Percentiles rank a stretch among this genome's conserved stretches.
phyloP scores from a whole-genome alignment of 2,329 filamentous ascomycete genomes.

The Chalaropsis ovoidea region DNA sequence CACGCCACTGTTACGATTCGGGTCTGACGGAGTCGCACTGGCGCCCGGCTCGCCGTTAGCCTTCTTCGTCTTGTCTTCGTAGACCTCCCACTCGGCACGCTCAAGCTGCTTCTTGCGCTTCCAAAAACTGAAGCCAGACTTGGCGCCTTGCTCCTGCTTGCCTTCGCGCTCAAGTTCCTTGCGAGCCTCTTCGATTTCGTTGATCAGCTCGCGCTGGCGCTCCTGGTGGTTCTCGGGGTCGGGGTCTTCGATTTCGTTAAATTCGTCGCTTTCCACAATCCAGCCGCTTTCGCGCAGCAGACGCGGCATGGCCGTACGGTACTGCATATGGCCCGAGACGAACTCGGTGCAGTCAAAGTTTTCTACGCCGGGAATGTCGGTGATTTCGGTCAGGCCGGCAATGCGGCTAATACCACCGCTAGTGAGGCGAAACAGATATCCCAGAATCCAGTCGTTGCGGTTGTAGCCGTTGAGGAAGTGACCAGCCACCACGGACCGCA shows the following conservation, averaged over 20 bases:
- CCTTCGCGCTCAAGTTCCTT: constrained; percentile 74
- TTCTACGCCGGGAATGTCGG: constrained; percentile 69
- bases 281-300: constrained; percentile 81
- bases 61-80: constrained; percentile 56
- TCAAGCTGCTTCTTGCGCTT: constrained; percentile 68
- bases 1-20: constrained; percentile 46
- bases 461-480: constrained; percentile 92
- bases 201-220: constrained; percentile 84
- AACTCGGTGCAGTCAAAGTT: constrained; percentile 79
- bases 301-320: constrained; percentile 82
- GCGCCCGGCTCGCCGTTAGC: constrained; percentile 28
- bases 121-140: constrained; percentile 61
- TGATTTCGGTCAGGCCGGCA: constrained; percentile 69
- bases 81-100: constrained; percentile 89
- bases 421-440: constrained; percentile 90
- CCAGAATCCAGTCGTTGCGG: constrained; percentile 92
- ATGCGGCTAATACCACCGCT: constrained; percentile 83
- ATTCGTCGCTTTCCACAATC: constrained; percentile 86
- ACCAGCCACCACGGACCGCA: constrained; percentile 76
- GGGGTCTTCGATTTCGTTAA: constrained; percentile 91
- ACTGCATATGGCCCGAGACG: constrained; percentile 92
- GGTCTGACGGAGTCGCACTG: constrained; percentile 39
- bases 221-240: constrained; percentile 87
- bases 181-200: constrained; percentile 89
- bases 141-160: constrained; percentile 43